Evolutionary conservation across 106 monocot species (phyloP).

Genomic region (Gastrodia elata): DNA sequence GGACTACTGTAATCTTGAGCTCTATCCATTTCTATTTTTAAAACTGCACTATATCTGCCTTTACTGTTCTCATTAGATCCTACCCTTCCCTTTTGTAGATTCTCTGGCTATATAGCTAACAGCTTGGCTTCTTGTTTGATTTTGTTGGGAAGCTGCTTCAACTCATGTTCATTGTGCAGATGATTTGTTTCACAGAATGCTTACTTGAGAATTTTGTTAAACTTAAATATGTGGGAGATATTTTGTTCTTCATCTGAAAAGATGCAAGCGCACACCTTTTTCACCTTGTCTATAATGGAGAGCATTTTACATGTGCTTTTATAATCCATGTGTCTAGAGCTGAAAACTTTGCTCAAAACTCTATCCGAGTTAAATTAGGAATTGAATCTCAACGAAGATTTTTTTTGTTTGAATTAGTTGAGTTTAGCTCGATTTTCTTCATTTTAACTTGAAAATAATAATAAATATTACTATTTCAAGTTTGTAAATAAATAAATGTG

Average conservation of each 20-base stretch:
- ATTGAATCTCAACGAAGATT: no score
- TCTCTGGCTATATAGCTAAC: background rate
- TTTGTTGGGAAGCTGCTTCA: slow-evolving; percentile 2
- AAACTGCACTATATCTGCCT: background rate
- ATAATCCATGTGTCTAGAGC: no score
- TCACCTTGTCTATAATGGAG: background rate
- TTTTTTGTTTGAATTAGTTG: no score
- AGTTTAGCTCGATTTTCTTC: no score
- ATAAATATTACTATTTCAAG: no score
- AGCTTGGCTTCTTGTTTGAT: background rate
- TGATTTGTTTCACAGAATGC: background rate
- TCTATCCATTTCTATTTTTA: no score
- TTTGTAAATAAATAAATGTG: no score
- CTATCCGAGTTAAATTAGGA: no score
- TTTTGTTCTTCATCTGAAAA: background rate
- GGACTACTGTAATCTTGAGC: background rate
- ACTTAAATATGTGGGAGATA: background rate
- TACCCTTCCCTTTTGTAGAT: background rate
- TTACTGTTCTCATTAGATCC: background rate
- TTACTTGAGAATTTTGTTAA: background rate
- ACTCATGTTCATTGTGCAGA: background rate
- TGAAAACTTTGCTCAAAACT: no score
- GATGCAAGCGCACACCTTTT: background rate
- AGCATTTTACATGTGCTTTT: background rate
- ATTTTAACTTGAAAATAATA: no score